These are phyloP conservation scores for Aspergillus wentii DNA, from an alignment of 495 filamentous ascomycete genomes.

Conservation along the genomic window DNA sequence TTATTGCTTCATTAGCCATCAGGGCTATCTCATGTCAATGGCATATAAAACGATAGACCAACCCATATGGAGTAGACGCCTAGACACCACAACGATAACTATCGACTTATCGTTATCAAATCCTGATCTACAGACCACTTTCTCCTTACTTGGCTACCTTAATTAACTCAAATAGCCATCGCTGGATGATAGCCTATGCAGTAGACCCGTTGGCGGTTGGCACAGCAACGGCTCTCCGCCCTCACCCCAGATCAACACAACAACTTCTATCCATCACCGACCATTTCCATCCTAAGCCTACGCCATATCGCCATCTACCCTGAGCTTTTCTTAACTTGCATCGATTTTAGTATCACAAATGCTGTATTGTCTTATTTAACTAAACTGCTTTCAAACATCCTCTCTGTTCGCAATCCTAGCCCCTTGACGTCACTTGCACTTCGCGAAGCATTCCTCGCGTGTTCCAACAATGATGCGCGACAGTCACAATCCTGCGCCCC, in stretches of 20 bases:
- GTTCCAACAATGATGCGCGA: constrained; percentile 7
- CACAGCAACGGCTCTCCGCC: constrained; percentile 10
- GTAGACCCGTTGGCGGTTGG: constrained; percentile 3
- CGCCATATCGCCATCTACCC: not conserved
- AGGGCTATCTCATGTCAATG: too few species aligned
- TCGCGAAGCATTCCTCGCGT: constrained; percentile 45
- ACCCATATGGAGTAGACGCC: too few species aligned
- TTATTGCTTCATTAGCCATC: too few species aligned
- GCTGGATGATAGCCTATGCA: not conserved
- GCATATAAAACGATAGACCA: too few species aligned
- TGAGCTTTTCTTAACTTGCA: not conserved
- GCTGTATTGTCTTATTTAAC: not conserved
- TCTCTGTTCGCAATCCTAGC: not conserved
- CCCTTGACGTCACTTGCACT: constrained; percentile 63
- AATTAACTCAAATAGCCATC: too few species aligned
- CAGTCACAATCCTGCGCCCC: not conserved
- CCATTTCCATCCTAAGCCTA: not conserved
- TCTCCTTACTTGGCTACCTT: too few species aligned
- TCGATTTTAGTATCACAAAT: not conserved
- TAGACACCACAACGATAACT: too few species aligned
- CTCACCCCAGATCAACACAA: constrained; percentile 2
- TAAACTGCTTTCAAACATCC: not conserved
- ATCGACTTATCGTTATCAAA: too few species aligned
- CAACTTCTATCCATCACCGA: not conserved
- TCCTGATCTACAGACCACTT: too few species aligned